Evolutionary conservation across 441 rosid species (phyloP), one percentile per base, ranked within the genome.

Genomic region (Populus trichocarpa): DNA sequence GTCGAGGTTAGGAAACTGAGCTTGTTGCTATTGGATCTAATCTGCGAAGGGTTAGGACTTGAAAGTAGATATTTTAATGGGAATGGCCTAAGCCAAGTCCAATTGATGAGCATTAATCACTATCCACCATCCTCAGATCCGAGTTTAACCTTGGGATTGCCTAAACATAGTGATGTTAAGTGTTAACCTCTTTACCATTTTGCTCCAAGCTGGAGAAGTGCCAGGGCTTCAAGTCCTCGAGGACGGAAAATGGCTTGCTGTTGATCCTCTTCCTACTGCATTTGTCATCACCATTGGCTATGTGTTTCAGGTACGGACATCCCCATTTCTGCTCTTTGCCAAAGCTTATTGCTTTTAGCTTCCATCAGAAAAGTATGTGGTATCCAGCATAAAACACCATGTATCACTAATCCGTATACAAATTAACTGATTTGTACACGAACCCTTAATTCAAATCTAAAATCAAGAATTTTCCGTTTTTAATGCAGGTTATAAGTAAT

Each of bases 111-210:
- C 28, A 25, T 26, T 23, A 40, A 71, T 26, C n/a, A 30, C 42
- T 18, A 18, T 20, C 75, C 40, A 30, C 25, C 75, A 16, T 72
- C 40, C 25, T 25, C 67, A 30, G 66, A 72, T 7, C 75, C 66
- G 20, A 53, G 50, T 11, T 46, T 72, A 72, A 72, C 42, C 25
- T 30, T 72, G 66, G 66, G 42, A 30, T 20, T 16, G 42, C 66
- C 67, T 53, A 72, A 72, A 53, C 75, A 28, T 13, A 53, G 67
- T 3, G 30, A 72, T n/a, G n/a, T n/a, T n/a, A n/a, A n/a, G n/a
- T 35, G 22, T 53, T 57, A 28, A 72, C 38, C 66, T 72, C 18
- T 6, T 30, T 30, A 30, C 14, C 35, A 20, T 72, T 13, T 30
- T 36, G 25, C 65, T 72, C 67, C 46, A 65, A 26, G 68, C 8